These are phyloP conservation scores for Fusarium sp. DNA, from an alignment of 2,329 filamentous ascomycete species.

Conservation along the genomic window DNA sequence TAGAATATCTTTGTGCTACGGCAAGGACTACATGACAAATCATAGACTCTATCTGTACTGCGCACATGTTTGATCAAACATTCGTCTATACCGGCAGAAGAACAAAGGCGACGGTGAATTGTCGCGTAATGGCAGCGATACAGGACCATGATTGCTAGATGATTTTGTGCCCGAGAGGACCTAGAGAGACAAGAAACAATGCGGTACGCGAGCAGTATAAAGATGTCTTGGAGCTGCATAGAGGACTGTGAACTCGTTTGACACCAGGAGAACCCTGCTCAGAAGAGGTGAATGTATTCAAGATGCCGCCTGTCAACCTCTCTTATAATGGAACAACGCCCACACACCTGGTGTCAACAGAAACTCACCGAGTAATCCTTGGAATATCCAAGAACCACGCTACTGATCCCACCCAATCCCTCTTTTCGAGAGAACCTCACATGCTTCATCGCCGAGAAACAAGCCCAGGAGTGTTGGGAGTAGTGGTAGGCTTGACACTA, in stretches of 20 bases:
- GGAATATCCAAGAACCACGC: not conserved
- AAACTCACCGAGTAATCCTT: too few species aligned
- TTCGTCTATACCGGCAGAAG: not conserved
- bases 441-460: constrained; percentile 15
- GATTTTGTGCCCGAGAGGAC: not conserved
- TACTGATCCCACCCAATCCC: not conserved
- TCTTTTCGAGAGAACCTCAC: not conserved
- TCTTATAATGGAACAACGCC: not conserved
- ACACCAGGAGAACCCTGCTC: too few species aligned
- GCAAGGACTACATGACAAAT: constrained; percentile 5
- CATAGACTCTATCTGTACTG: not conserved
- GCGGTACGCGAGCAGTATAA: not conserved
- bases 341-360: not conserved
- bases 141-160: constrained; percentile 1
- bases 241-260: not conserved
- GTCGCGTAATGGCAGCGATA: not conserved
- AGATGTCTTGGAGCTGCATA: not conserved
- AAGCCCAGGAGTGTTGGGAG: constrained; percentile 12
- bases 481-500: constrained; percentile 21
- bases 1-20: constrained; percentile 21
- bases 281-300: not conserved
- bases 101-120: constrained; percentile 4
- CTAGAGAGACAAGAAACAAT: not conserved
- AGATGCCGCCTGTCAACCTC: constrained; percentile 18
- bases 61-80: constrained; percentile 21